Base-by-base conservation (phyloP, 768 basidiomycete species). In the Vararia minispora region DNA sequence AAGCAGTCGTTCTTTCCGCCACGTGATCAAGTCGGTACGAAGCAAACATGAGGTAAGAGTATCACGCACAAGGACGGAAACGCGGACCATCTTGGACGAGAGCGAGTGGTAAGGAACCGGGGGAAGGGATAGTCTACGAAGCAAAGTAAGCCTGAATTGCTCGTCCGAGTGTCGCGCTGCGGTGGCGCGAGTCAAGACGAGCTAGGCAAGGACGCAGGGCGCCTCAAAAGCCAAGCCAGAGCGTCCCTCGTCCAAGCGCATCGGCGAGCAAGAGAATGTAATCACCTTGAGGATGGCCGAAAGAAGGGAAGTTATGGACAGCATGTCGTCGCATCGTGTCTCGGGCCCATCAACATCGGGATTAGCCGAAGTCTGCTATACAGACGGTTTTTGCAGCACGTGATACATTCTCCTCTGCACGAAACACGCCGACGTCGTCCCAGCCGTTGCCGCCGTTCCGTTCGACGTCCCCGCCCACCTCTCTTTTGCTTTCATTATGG, bases 91-190 rank as follows among this genome's bases (percentile, higher is more conserved):
- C 64, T 67, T 72, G 56, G 46, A 50, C 53, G 54, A 51, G 45
- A 45, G 31, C 40, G 31, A 36, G 30, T 24, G 35, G 44, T 37
- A 18, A 43, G 38, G 17, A 26, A 42, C 28, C 22, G 43, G 22
- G 33, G 28, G n/a, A n/a, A n/a, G 34, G 40, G 43, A 44, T 44
- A 38, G 46, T 40, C 50, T 50, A 49, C 48, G 54, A 44, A 46
- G 44, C 21, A 35, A 22, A 34, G 54, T 59, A 49, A 59, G 58
- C 47, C 54, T 40, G 26, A 50, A 41, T 59, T 65, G 69, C 76
- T 76, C 76, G 77, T 74, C 68, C 74, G 82, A 85, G 82, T 85
- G 75, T 85, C 81, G 79, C 66, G 74, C 72, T 76, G 74, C 62
- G 59, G 63, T 77, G 79, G 75, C 77, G 65, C 79, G 82, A 85